These are phyloP conservation scores for Gracilaria vermiculophylla DNA, from an alignment of 23 red algal species.

Conservation along the genomic window DNA sequence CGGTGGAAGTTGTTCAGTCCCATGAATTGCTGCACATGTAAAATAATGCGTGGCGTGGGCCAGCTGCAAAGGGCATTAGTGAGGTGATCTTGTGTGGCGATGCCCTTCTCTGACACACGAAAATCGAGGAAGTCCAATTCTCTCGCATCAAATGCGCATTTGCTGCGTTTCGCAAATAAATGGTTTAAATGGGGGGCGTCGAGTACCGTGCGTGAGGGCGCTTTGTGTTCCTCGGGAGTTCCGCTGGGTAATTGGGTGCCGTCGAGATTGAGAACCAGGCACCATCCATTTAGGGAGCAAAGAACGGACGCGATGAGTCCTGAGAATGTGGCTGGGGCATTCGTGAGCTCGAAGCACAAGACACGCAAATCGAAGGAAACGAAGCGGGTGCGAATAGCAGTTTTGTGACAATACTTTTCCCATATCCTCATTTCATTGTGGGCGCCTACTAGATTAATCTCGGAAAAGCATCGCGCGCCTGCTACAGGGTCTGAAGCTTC, in stretches of 20 bases:
- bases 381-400: slow-evolving; percentile 1
- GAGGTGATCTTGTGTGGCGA: no score
- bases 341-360: slow-evolving; percentile 8
- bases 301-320: background rate
- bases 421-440: slow-evolving; percentile 14
- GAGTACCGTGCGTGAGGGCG: background rate
- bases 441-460: background rate
- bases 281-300: background rate
- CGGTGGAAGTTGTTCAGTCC: no score
- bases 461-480: background rate
- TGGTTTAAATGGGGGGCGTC: background rate
- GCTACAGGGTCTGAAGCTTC: slow-evolving; percentile 14
- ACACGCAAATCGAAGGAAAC: slow-evolving; percentile 34
- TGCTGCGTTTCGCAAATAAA: background rate
- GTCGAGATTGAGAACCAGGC: slow-evolving; percentile 17
- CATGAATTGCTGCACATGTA: no score
- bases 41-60: no score
- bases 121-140: slow-evolving; percentile 12
- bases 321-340: slow-evolving; percentile 12
- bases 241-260: slow-evolving; percentile 10
- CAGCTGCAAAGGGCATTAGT: no score
- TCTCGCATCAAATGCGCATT: background rate
- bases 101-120: no score
- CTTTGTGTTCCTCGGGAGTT: background rate
- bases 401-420: slow-evolving; percentile 1